These are phyloP conservation scores for Brassica hybrid DNA, from an alignment of 441 rosid genomes.

Conservation along the genomic window DNA sequence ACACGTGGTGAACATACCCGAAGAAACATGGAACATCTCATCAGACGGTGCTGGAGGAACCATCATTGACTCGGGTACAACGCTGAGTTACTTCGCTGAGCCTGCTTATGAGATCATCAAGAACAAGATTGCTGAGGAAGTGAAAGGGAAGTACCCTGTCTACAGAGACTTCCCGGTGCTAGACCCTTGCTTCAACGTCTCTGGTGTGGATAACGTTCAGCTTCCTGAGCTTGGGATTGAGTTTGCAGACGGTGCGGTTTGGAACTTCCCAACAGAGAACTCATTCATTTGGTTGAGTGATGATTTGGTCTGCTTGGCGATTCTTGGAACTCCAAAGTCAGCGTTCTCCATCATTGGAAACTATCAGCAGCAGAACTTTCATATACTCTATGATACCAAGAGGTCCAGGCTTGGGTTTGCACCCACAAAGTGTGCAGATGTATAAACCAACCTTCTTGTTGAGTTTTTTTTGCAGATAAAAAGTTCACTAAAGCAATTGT, in stretches of 20 bases:
- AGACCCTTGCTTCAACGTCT: constrained; percentile 87
- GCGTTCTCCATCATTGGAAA: constrained; percentile 88
- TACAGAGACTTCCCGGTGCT: constrained; percentile 62
- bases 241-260: constrained; percentile 81
- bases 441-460: not conserved
- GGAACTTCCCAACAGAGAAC: constrained; percentile 91
- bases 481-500: constrained; percentile 35
- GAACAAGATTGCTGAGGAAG: constrained; percentile 64
- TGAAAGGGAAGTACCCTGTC: constrained; percentile 59
- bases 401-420: constrained; percentile 87
- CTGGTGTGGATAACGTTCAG: constrained; percentile 63
- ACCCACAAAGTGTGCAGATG: constrained; percentile 67
- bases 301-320: constrained; percentile 78
- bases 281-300: constrained; percentile 65
- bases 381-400: constrained; percentile 80
- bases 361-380: constrained; percentile 98
- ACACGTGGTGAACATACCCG: constrained; percentile 64
- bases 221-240: constrained; percentile 74
- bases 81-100: constrained; percentile 83
- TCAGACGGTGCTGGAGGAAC: constrained; percentile 77
- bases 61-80: constrained; percentile 93
- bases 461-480: too few relatives aligned
- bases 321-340: constrained; percentile 78
- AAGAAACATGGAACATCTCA: constrained; percentile 70
- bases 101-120: constrained; percentile 76